A percentile compares a stretch with the other conserved stretches of the same genome.
These are phyloP conservation scores for Hanseniaspora uvarum DNA, from an alignment of 1,139 yeast genomes.

Conservation along the genomic window DNA sequence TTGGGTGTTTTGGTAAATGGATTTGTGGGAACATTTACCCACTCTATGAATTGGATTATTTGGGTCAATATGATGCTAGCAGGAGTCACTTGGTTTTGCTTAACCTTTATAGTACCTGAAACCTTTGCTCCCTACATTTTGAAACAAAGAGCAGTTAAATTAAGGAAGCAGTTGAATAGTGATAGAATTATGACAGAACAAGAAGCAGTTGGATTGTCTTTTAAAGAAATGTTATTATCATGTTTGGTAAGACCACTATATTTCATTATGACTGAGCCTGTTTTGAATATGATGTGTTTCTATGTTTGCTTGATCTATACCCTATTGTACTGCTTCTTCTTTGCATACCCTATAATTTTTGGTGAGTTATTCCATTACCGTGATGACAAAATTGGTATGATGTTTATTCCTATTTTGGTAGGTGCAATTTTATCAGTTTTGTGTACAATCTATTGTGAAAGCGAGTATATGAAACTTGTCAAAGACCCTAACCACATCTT, in stretches of 20 bases:
- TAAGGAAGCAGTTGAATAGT: constrained; percentile 75
- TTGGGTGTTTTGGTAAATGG: constrained; percentile 86
- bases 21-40: constrained; percentile 61
- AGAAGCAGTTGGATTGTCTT: constrained; percentile 63
- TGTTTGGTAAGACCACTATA: constrained; percentile 67
- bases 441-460: constrained; percentile 65
- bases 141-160: constrained; percentile 54
- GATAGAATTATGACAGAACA: constrained; percentile 81
- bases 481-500: constrained; percentile 37
- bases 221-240: constrained; percentile 53
- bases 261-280: constrained; percentile 71
- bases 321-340: constrained; percentile 79
- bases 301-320: constrained; percentile 84
- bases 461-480: constrained; percentile 43
- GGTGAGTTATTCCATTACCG: constrained; percentile 53
- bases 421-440: constrained; percentile 68
- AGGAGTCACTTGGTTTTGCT: constrained; percentile 65
- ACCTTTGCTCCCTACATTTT: constrained; percentile 84
- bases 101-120: constrained; percentile 58
- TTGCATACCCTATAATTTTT: constrained; percentile 74
- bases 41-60: constrained; percentile 57
- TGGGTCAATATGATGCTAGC: constrained; percentile 93
- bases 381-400: constrained; percentile 65
- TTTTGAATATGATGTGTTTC: constrained; percentile 66
- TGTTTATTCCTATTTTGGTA: constrained; percentile 77